Conservation (phyloP, 495 filamentous ascomycete genomes). For the Oleoguttula mirabilis region DNA sequence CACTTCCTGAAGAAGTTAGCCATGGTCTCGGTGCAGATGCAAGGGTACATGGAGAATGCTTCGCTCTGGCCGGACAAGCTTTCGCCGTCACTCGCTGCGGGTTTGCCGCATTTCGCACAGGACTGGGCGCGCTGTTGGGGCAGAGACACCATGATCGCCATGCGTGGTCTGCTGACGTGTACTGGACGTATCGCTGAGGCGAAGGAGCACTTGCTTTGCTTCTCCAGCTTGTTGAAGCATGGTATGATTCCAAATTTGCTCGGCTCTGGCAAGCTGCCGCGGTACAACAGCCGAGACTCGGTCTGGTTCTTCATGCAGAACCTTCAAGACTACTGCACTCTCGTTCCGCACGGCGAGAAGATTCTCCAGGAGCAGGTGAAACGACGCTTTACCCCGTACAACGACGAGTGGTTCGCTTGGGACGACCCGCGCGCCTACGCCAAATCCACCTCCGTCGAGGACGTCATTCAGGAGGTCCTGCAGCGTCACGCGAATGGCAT, state of each 20-base stretch:
- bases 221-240: slow-evolving; percentile 93
- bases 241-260: slow-evolving; percentile 97
- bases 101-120: slow-evolving; percentile 85
- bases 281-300: slow-evolving; percentile 95
- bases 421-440: slow-evolving; percentile 82
- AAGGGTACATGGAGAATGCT: slow-evolving; percentile 74
- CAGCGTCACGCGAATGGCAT: slow-evolving; percentile 83
- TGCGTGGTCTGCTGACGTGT: slow-evolving; percentile 77
- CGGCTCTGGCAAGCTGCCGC: slow-evolving; percentile 67
- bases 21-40: slow-evolving; percentile 83
- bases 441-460: slow-evolving; percentile 62
- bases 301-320: slow-evolving; percentile 95
- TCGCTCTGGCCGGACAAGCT: slow-evolving; percentile 77
- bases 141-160: slow-evolving; percentile 89
- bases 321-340: slow-evolving; percentile 82
- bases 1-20: slow-evolving; percentile 73
- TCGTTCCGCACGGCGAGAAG: slow-evolving; percentile 64
- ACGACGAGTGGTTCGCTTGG: slow-evolving; percentile 79
- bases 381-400: slow-evolving; percentile 85
- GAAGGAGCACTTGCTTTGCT: slow-evolving; percentile 86
- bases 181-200: slow-evolving; percentile 82
- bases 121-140: slow-evolving; percentile 97
- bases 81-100: slow-evolving; percentile 82
- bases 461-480: slow-evolving; percentile 84
- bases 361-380: slow-evolving; percentile 67